phyloP scores from a whole-genome alignment of 176 grass and related monocot species.

The Aegilops tauschii region DNA sequence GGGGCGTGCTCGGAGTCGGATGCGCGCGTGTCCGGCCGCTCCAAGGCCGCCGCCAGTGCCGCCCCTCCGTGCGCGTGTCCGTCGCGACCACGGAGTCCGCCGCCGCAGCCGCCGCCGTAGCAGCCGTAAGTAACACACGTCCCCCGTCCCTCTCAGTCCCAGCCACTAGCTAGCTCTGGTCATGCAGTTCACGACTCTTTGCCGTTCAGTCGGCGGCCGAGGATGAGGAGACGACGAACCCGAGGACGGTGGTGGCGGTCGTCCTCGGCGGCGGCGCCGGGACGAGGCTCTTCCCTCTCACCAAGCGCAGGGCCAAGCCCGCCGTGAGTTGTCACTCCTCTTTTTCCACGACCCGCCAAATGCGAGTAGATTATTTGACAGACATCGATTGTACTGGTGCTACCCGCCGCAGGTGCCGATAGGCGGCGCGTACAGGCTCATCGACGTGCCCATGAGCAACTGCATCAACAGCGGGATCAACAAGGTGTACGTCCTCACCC shows the following conservation, averaged over 20 bases:
- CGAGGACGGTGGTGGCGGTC: slow-evolving; percentile 76
- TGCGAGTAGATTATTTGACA: neutral
- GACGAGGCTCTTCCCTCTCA: slow-evolving; percentile 87
- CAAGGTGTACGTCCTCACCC: slow-evolving; percentile 92
- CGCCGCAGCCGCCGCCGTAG: slow-evolving; percentile 31
- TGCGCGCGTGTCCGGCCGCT: slow-evolving; percentile 5
- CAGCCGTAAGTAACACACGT: slow-evolving; percentile 23
- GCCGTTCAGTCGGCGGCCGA: slow-evolving; percentile 55
- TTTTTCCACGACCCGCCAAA: neutral
- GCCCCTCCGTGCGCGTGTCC: slow-evolving; percentile 45
- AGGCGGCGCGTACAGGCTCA: slow-evolving; percentile 80
- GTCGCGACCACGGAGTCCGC: slow-evolving; percentile 45
- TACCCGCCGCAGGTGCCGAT: slow-evolving; percentile 61
- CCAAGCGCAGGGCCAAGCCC: slow-evolving; percentile 81
- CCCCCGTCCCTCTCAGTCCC: neutral
- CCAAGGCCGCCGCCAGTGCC: neutral
- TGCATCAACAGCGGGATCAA: slow-evolving; percentile 93
- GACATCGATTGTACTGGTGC: neutral
- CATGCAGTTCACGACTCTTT: neutral
- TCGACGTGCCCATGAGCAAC: slow-evolving; percentile 98
- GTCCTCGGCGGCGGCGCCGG: slow-evolving; percentile 86
- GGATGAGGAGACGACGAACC: slow-evolving; percentile 39
- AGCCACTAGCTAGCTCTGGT: neutral
- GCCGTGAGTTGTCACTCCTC: slow-evolving; percentile 48
- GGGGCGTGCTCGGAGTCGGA: neutral